phyloP scores from a whole-genome alignment of 345 rosid genomes.

The Populus nigra region DNA sequence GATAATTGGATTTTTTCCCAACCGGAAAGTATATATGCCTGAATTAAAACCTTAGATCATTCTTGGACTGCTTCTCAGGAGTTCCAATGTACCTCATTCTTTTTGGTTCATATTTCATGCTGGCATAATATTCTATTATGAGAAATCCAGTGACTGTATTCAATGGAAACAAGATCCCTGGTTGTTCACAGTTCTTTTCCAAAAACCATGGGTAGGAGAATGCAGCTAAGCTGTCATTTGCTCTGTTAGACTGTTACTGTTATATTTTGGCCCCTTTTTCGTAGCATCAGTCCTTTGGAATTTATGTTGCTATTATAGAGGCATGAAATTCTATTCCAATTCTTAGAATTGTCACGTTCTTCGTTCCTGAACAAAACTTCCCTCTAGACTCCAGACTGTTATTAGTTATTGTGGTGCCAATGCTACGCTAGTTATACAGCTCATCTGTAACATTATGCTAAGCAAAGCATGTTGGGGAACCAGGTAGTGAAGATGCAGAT shows the following conservation, averaged over 20 bases:
- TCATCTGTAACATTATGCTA: background rate
- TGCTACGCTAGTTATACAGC: background rate
- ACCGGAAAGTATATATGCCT: no score
- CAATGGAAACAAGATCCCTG: background rate
- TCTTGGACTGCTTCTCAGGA: no score
- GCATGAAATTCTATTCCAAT: background rate
- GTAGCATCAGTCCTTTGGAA: background rate
- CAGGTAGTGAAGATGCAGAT: background rate
- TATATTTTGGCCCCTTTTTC: background rate
- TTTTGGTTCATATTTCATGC: background rate
- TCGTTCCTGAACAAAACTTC: background rate
- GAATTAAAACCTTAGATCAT: no score
- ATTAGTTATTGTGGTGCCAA: background rate
- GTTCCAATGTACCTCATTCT: no score
- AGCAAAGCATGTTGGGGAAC: background rate
- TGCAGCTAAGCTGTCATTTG: background rate
- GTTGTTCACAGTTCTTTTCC: background rate
- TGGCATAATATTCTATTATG: background rate
- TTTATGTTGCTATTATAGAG: background rate
- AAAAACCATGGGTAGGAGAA: background rate
- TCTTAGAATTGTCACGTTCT: background rate
- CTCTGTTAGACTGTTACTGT: background rate
- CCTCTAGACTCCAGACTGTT: background rate
- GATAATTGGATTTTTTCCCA: no score
- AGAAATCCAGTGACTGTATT: background rate